These are phyloP conservation scores for Camelina sativa DNA, from an alignment of 345 rosid species.

Conservation along the genomic window DNA sequence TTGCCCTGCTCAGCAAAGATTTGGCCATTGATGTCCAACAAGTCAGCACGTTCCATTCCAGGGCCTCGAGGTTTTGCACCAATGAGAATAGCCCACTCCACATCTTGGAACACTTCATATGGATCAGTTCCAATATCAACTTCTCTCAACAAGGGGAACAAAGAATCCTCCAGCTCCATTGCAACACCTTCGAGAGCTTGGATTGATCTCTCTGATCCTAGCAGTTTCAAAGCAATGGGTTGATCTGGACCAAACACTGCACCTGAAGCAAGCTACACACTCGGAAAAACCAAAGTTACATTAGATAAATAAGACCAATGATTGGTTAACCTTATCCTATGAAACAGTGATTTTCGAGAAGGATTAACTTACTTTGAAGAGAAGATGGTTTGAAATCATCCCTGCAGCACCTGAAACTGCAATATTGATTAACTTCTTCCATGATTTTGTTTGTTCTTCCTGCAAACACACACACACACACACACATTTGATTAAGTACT, in stretches of 20 bases:
- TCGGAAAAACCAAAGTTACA: slow-evolving; percentile 18
- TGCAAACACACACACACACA: slow-evolving; percentile 30
- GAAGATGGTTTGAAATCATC: slow-evolving; percentile 92
- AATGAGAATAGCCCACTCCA: slow-evolving; percentile 93
- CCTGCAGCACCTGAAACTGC: slow-evolving; percentile 99
- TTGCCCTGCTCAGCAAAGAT: slow-evolving; percentile 95
- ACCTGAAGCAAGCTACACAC: slow-evolving; percentile 87
- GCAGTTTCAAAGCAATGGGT: slow-evolving; percentile 82
- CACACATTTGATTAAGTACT: too few relatives aligned
- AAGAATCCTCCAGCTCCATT: slow-evolving; percentile 98
- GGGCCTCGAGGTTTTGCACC: slow-evolving; percentile 99
- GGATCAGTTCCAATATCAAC: slow-evolving; percentile 84
- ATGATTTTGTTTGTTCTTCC: slow-evolving; percentile 93
- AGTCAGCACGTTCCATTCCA: slow-evolving; percentile 92
- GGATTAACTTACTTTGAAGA: slow-evolving; percentile 76
- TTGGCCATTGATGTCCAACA: slow-evolving; percentile 90
- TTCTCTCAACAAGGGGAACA: slow-evolving; percentile 92
- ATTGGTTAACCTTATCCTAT: slow-evolving; percentile 18
- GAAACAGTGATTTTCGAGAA: background rate
- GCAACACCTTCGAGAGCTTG: slow-evolving; percentile 99
- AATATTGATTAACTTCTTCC: slow-evolving; percentile 82
- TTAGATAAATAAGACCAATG: slow-evolving; percentile 20
- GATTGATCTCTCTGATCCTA: slow-evolving; percentile 92
- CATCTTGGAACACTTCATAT: slow-evolving; percentile 89
- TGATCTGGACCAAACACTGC: slow-evolving; percentile 91